Conservation (phyloP, 2,329 filamentous ascomycete genomes). For the Xylariaceae sp. region DNA sequence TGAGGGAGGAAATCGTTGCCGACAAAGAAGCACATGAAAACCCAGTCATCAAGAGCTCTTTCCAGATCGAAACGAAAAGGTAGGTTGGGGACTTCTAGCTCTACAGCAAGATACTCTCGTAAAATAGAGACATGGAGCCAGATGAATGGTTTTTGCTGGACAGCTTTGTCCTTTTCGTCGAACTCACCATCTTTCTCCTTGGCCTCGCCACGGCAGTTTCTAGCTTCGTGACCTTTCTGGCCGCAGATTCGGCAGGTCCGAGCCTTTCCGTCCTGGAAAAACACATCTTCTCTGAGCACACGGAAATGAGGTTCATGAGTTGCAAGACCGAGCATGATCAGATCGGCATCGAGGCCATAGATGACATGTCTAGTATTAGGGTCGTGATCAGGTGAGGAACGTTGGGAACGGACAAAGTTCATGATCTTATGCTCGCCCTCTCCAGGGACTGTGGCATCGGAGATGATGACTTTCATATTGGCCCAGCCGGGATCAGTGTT, state of each 20-base stretch:
- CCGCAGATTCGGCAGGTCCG: constrained; percentile 85
- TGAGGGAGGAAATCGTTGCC: constrained; percentile 98
- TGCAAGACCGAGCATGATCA: constrained; percentile 96
- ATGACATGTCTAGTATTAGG: constrained; percentile 98
- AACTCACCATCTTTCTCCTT: constrained; percentile 77
- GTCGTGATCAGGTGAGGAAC: constrained; percentile 84
- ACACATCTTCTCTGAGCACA: constrained; percentile 94
- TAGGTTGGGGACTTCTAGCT: constrained; percentile 77
- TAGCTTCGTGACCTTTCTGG: constrained; percentile 85
- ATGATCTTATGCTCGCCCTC: constrained; percentile 99
- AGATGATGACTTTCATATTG: constrained; percentile 95
- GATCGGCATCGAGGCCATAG: constrained; percentile 93
- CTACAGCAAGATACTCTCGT: constrained; percentile 87
- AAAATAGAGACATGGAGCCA: constrained; percentile 94
- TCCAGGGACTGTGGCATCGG: constrained; percentile 93
- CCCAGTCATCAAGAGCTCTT: constrained; percentile 93
- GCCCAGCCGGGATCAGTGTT: constrained; percentile 96
- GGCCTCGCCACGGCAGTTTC: constrained; percentile 74
- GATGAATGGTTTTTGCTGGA: constrained; percentile 84
- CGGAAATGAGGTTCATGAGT: constrained; percentile 98
- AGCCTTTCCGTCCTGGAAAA: constrained; percentile 80
- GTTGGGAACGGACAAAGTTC: constrained; percentile 93
- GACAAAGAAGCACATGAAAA: constrained; percentile 99
- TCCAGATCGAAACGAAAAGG: constrained; percentile 91
- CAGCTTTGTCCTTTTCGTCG: constrained; percentile 72